phyloP scores from a whole-genome alignment of 106 monocot species.

The Gastrodia elata region DNA sequence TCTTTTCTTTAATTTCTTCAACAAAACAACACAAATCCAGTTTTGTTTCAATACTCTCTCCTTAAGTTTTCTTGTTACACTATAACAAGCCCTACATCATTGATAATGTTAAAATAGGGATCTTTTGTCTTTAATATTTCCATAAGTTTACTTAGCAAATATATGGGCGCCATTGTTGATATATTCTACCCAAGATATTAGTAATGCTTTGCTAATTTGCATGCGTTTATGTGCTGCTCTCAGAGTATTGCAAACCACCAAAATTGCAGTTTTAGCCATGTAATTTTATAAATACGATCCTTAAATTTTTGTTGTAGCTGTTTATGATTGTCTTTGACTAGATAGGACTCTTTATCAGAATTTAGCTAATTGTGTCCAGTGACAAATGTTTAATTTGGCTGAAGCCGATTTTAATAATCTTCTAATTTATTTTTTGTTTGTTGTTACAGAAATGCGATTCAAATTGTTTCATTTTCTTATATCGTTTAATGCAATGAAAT shows the following conservation, averaged over 20 bases:
- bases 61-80: too few relatives aligned
- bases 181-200: neutral
- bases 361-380: neutral
- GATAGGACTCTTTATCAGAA: neutral
- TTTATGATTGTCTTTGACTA: neutral
- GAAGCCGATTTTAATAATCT: neutral
- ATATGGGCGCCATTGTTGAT: too few relatives aligned
- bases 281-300: neutral
- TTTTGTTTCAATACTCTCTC: too few relatives aligned
- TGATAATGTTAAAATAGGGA: too few relatives aligned
- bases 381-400: neutral
- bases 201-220: neutral
- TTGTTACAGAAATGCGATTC: neutral
- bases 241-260: neutral
- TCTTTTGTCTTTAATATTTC: too few relatives aligned
- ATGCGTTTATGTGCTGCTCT: neutral
- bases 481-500: neutral
- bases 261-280: neutral
- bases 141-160: too few relatives aligned
- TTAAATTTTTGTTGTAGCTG: neutral
- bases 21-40: too few relatives aligned
- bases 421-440: neutral
- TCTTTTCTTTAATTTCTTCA: too few relatives aligned
- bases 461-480: neutral
- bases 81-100: too few relatives aligned